These are phyloP conservation scores for Lactifluus volemus DNA, from an alignment of 768 basidiomycete species.

Conservation along the genomic window DNA sequence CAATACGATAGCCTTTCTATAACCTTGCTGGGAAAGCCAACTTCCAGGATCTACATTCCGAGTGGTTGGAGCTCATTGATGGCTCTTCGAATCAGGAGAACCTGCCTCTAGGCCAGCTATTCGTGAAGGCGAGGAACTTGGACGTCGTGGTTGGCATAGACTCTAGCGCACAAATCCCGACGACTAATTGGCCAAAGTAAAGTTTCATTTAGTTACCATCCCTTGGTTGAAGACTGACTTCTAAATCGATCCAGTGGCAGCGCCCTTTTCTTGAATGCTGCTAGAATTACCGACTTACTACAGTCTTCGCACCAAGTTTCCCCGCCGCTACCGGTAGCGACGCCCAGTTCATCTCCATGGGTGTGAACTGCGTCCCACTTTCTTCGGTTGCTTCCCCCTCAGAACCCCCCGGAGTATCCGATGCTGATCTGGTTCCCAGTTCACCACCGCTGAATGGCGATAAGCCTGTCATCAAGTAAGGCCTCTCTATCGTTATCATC, in stretches of 20 bases:
- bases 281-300: conserved; percentile 34
- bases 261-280: conserved; percentile 35
- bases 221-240: neutral
- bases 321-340: conserved; percentile 48
- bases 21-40: conserved; percentile 35
- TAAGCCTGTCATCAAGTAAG: conserved; percentile 56
- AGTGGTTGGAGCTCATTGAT: conserved; percentile 58
- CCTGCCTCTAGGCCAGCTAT: conserved; percentile 59
- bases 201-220: conserved; percentile 11
- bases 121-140: conserved; percentile 57
- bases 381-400: conserved; percentile 67
- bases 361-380: conserved; percentile 62
- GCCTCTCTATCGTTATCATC: neutral
- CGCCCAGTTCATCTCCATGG: conserved; percentile 45
- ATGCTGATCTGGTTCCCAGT: conserved; percentile 67
- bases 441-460: conserved; percentile 58
- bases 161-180: conserved; percentile 45
- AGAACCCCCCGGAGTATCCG: conserved; percentile 47
- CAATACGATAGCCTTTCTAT: conserved; percentile 34
- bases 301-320: conserved; percentile 48
- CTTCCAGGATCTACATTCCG: conserved; percentile 45
- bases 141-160: conserved; percentile 77
- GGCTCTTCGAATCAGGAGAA: conserved; percentile 64
- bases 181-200: conserved; percentile 58
- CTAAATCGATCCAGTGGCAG: conserved; percentile 38